Evolutionary conservation across 164 flowering plant species (phyloP), one percentile per base, ranked within the genome.

Genomic region (Stephania japonica): DNA sequence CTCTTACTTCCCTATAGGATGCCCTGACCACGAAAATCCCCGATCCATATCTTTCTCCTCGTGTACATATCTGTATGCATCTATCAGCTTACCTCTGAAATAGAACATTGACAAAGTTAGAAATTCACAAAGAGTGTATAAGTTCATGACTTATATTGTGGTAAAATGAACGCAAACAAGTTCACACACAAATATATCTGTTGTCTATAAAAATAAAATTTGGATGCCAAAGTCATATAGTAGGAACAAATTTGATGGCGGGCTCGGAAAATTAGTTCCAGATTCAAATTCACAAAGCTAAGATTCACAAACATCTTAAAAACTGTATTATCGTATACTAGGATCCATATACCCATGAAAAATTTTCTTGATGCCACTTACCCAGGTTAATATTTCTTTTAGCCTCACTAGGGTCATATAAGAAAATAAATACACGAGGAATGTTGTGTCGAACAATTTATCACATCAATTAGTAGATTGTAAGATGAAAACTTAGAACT

Each of bases 11-110:
- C 99, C 99, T 72, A 92, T 75, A 61, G 99, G 99, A 76, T 94
- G 82, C 72, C 99, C 99, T 6, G 96, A 94, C 99, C 99, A 94
- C 8, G 99, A 92, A 83, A 94, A 92, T 65, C 98, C 99, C 70
- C 79, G 61, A 27, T 94, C 96, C 87, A 85, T 86, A 78, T 94
- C 98, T 79, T 87, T 84, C 38, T 90, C 98, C 80, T 87, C 81
- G 81, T 92, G 91, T 21, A 94, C 80, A 72, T 76, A 81, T 84
- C 98, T 85, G 80, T 94, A 92, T 14, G 97, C 99, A 85, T 94
- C 99, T 59, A 94, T 72, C 73, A 94, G 85, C 84, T 83, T 91
- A 68, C 99, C 98, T 87, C 98, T 93, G 84, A 59, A 81, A 77
- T 47, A 75, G 65, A 66, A 78, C 16, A 32, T 0, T 12, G 5